Evolutionary conservation across 2,329 filamentous ascomycete species (phyloP).

Genomic region (Epichloe sylvatica): DNA sequence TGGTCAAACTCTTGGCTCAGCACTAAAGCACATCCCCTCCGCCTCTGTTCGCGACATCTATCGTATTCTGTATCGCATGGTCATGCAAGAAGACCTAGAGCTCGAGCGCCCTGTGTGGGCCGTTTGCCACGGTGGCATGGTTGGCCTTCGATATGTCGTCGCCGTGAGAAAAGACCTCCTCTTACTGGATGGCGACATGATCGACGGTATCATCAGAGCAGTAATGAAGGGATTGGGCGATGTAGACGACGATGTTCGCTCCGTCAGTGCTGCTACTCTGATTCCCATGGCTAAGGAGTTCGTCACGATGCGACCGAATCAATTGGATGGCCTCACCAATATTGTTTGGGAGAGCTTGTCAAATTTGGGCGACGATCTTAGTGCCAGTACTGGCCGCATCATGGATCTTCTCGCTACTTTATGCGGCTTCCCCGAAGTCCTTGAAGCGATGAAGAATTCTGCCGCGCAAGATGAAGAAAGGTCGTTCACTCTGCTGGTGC

Average conservation of each 20-base stretch:
- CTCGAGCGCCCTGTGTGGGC: constrained; percentile 73
- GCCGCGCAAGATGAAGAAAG: constrained; percentile 70
- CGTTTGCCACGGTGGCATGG: constrained; percentile 95
- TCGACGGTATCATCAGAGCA: constrained; percentile 81
- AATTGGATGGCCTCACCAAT: constrained; percentile 70
- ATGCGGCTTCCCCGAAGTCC: constrained; percentile 83
- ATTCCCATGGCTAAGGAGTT: constrained; percentile 95
- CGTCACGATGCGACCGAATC: constrained; percentile 65
- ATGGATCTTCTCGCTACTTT: constrained; percentile 96
- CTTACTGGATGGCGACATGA: constrained; percentile 66
- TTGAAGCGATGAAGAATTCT: constrained; percentile 86
- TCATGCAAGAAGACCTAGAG: constrained; percentile 75
- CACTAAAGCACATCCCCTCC: constrained; percentile 69
- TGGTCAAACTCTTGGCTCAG: constrained; percentile 81
- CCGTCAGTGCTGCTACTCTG: constrained; percentile 91
- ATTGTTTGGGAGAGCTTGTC: constrained; percentile 97
- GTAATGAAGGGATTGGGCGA: constrained; percentile 93
- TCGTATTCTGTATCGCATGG: constrained; percentile 69
- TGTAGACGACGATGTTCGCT: constrained; percentile 85
- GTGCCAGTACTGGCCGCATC: constrained; percentile 91
- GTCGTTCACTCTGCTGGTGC: constrained; percentile 84
- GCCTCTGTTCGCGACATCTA: constrained; percentile 76
- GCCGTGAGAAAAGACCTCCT: constrained; percentile 88
- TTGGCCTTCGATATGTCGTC: constrained; percentile 86
- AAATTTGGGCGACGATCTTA: constrained; percentile 91